Conservation (phyloP, 2,329 filamentous ascomycete genomes). For the Paecilomyces variotii region DNA sequence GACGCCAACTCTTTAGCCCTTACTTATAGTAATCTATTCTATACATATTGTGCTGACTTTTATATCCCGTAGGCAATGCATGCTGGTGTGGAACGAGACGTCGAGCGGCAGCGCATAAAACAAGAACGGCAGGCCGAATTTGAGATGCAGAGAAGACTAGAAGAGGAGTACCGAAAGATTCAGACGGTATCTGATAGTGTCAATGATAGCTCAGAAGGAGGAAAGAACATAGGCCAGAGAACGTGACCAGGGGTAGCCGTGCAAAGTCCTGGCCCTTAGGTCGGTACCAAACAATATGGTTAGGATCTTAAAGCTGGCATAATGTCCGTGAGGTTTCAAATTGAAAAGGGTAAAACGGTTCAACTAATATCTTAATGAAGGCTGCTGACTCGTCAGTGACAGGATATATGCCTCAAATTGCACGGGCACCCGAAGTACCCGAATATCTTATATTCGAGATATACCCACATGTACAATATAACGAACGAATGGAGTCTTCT, state of each 20-base stretch:
- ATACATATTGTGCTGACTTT: constrained; percentile 1
- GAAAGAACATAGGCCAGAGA: constrained; percentile 11
- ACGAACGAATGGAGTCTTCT: constrained; percentile 1
- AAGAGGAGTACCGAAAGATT: constrained; percentile 82
- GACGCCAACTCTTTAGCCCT: not conserved
- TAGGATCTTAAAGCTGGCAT: not conserved
- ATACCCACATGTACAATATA: constrained; percentile 2
- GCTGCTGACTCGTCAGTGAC: not conserved
- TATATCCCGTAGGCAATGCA: constrained; percentile 67
- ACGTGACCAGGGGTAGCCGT: constrained; percentile 12
- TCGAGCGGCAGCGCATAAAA: constrained; percentile 88
- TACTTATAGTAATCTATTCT: not conserved
- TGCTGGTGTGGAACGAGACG: constrained; percentile 82
- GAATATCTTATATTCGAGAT: not conserved
- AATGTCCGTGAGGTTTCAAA: not conserved
- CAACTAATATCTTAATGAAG: not conserved
- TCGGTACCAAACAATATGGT: not conserved
- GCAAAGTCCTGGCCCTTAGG: not conserved
- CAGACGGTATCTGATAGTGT: constrained; percentile 62
- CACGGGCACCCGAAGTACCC: not conserved
- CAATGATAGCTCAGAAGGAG: constrained; percentile 13
- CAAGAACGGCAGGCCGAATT: constrained; percentile 89
- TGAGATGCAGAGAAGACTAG: constrained; percentile 76
- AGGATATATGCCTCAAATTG: not conserved
- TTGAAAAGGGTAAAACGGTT: not conserved